Conservation (phyloP, 177 flowering plant species). For the Tripterygium wilfordii region DNA sequence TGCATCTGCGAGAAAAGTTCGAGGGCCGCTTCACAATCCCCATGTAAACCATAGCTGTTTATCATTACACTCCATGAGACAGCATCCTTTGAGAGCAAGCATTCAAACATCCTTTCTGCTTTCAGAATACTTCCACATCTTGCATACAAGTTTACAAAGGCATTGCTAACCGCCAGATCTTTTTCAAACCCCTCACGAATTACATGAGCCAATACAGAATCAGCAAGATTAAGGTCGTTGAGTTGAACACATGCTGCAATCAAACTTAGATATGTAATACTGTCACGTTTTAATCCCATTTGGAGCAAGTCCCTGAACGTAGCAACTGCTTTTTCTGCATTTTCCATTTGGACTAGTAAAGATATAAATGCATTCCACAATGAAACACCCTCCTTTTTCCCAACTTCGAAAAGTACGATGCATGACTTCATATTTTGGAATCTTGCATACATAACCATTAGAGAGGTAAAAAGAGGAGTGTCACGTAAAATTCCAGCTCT, state of each 20-base stretch:
- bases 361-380: constrained; percentile 58
- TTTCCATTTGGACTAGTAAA: constrained; percentile 21
- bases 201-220: constrained; percentile 29
- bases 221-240: constrained; percentile 16
- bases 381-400: constrained; percentile 28
- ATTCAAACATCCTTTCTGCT: constrained; percentile 40
- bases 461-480: constrained; percentile 43
- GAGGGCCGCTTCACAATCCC: constrained; percentile 42
- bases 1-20: constrained; percentile 41
- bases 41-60: constrained; percentile 49
- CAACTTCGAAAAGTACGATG: constrained; percentile 32
- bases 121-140: constrained; percentile 40
- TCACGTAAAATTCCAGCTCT: constrained; percentile 23
- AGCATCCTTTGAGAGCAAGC: constrained; percentile 28
- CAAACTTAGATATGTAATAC: constrained; percentile 36
- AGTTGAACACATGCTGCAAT: constrained; percentile 43
- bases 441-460: constrained; percentile 53
- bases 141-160: constrained; percentile 50
- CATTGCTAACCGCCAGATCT: constrained; percentile 35
- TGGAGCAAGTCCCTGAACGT: constrained; percentile 34
- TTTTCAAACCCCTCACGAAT: constrained; percentile 33
- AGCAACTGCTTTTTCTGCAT: constrained; percentile 23
- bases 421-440: constrained; percentile 26
- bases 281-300: constrained; percentile 29
- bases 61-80: constrained; percentile 56